Evolutionary conservation across 305 asterid species (phyloP).

Genomic region (Fraxinus paxiana): DNA sequence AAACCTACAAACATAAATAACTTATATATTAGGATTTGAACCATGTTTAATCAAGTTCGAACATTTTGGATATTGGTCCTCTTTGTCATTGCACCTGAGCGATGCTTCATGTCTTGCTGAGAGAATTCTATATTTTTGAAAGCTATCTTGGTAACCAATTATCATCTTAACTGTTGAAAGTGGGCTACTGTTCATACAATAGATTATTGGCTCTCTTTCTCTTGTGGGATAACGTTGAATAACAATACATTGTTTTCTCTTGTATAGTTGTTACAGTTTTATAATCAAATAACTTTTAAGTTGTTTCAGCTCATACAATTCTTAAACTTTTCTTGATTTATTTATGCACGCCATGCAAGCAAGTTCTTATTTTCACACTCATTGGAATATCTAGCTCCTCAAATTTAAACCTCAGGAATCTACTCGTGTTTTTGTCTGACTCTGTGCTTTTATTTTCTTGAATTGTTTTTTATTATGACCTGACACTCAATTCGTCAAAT

Average conservation of each 20-base stretch:
- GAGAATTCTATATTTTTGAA: neutral
- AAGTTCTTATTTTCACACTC: neutral
- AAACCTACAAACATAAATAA: neutral
- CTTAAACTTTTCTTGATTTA: neutral
- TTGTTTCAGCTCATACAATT: neutral
- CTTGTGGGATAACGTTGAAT: neutral
- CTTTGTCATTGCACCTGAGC: neutral
- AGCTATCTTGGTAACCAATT: neutral
- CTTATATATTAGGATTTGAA: neutral
- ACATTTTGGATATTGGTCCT: neutral
- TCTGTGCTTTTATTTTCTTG: neutral
- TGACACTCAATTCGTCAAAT: neutral
- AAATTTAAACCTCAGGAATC: neutral
- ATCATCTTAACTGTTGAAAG: neutral
- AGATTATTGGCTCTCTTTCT: neutral
- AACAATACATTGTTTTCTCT: neutral
- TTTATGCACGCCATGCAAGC: neutral
- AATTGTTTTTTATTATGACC: neutral
- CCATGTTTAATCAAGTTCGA: neutral
- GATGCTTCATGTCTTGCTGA: neutral
- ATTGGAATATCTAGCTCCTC: neutral
- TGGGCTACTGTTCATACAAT: neutral
- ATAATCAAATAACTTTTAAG: neutral
- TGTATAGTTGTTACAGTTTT: neutral
- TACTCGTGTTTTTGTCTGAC: neutral